Evolutionary conservation across 208 protist genomes (phyloP), one percentile per base, ranked within the genome.

Genomic region (Acanthamoeba castellanii): DNA sequence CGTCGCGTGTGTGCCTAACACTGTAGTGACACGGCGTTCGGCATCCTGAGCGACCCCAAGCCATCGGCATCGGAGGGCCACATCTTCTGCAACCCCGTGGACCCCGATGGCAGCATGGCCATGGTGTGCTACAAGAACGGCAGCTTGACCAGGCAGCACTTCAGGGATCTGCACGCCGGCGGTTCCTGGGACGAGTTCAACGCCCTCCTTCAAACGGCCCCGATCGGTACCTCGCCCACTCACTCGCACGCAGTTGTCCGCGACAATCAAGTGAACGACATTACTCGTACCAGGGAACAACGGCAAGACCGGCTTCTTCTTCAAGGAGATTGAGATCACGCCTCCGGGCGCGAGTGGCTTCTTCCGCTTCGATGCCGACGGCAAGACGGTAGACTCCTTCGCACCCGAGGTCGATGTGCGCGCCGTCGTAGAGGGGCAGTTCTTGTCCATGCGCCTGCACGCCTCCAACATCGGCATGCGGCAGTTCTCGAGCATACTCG

Each of bases 71-170:
- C 61, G 7, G 72, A 95, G 61, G 96, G 96, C 37, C 96, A 97
- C 76, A 37, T 96, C 0, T 97, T 97, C 68, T 85, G 91, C 22
- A 85, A 64, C 81, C 94, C 96, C 3, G 25, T 95, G 37, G 94
- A 95, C 34, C 27, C 85, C 1, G 34, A 93, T 0, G 57, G 55
- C 0, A 96, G 64, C 70, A 95, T 97, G 82, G 95, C 87, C 2
- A 89, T 96, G 85, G 70, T 97, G 2, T 97, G 96, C 87, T 96
- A 95, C 76, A 95, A 95, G 59, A 97, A 97, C 93, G 96, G 96
- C 45, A 95, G 90, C 32, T 70, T 96, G 2, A 89, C 88, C 1
- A 78, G 95, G 22, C 57, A 92, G 76, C 11, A 74, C 37, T 22
- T 96, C 11, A 64, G 95, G 22, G 72, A 94, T 45, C 78, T 87